Evolutionary conservation across 2,329 filamentous ascomycete genomes (phyloP), one percentile per base, ranked within the genome.

Genomic region (Botrytis fabae): DNA sequence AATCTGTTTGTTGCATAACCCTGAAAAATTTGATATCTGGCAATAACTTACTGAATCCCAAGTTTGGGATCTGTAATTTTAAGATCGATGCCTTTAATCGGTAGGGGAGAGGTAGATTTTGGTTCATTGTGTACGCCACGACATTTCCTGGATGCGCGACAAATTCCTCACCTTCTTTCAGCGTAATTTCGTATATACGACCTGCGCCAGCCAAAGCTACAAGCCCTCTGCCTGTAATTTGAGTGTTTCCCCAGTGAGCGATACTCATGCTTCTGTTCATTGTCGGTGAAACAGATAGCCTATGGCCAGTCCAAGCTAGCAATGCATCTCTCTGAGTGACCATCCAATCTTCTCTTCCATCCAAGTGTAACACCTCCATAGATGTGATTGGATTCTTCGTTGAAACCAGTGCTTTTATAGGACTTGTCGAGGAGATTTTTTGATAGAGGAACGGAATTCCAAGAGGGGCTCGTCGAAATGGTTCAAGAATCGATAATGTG

Each of bases 391-490:
- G 90, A 8, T 94, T 94, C 81, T 94, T 96, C 38, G 95, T 94
- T 44, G 93, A 93, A 78, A 99, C 92, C 75, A 99, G 85, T 46
- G 94, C 94, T 61, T 93, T 97, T 77, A 98, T 88, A 2, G 96
- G 95, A 64, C 91, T 93, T 0, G 95, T 94, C 1, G 95, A 95
- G 48, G 94, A 92, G 77, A 98, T 89, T 83, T 92, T 86, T 84
- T 98, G 95, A 84, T 98, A 98, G 74, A 99, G 87, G 83, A 99
- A 99, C 1, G 96, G 96, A 69, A 98, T 92, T 77, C 95, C 94
- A 42, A 97, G 88, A 65, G 91, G 83, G 38, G 92, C 92, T 82
- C 96, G 90, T 74, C 91, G 89, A 80, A 97, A 87, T 25, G 96
- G 96, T 74, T 94, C 92, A 72, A 98, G 89, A 69, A 98, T 83